Conservation (phyloP, 2,329 filamentous ascomycete genomes). For the Colletotrichum viniferum region DNA sequence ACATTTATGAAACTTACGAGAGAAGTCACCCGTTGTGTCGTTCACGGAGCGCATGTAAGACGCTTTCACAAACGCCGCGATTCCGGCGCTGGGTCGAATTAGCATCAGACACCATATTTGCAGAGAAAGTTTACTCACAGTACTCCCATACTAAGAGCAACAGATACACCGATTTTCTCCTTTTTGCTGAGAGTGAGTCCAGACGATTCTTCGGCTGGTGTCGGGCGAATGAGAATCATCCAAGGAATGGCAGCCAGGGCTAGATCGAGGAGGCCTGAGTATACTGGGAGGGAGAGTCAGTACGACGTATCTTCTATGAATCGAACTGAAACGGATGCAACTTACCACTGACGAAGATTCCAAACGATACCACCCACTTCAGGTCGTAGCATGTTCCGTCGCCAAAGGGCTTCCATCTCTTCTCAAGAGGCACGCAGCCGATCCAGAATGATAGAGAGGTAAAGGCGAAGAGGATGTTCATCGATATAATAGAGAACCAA, state of each 20-base stretch:
- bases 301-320: not conserved
- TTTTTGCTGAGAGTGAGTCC: conserved; percentile 25
- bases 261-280: conserved; percentile 38
- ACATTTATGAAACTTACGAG: not conserved
- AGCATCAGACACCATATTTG: not conserved
- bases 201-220: not conserved
- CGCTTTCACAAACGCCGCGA: conserved; percentile 22
- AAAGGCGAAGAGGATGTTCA: conserved; percentile 28
- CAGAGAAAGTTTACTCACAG: conserved; percentile 1
- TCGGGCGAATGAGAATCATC: conserved; percentile 36
- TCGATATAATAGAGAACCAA: conserved; percentile 35
- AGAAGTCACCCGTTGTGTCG: conserved; percentile 9
- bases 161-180: conserved; percentile 39
- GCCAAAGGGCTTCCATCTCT: conserved; percentile 21
- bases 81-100: conserved; percentile 15
- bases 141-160: conserved; percentile 36
- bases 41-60: conserved; percentile 17
- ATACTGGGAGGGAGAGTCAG: conserved; percentile 20
- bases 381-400: conserved; percentile 14
- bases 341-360: conserved; percentile 17
- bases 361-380: conserved; percentile 11
- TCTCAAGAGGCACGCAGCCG: conserved; percentile 23
- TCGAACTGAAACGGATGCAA: fast-evolving
- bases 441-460: conserved; percentile 26
- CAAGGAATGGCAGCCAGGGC: conserved; percentile 40